Base-by-base conservation (phyloP, 768 basidiomycete species). In the Amanita exitialis region DNA sequence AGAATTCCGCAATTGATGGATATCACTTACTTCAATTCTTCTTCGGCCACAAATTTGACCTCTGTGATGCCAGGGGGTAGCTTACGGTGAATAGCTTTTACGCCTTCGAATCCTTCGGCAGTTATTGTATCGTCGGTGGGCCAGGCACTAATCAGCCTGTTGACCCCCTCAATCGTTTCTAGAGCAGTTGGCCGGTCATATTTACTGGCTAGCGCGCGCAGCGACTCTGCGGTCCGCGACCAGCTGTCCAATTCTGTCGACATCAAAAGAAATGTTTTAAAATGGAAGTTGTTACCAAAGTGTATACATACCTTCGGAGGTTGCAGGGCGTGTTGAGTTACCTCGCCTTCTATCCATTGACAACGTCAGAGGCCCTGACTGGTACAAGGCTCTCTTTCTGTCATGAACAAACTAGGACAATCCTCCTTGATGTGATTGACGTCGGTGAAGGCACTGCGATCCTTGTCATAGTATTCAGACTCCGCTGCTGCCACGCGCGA, bases 221-320 rank as follows among this genome's bases (percentile, higher is more conserved):
- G 65, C 30, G 83, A 78, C 49, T 72, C 68, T 27, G 78, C 72
- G 30, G 83, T 82, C 64, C 80, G 83, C 44, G 79, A 73, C 88
- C 88, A 91, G 59, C 73, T 83, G 50, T 86, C 80, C 55, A 86
- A 68, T 70, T 90, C 88, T 91, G 66, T 41, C n/a, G 32, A 28
- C 44, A 47, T 53, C 44, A 53, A 28, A 43, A 21, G 37, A 44
- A 46, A 39, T 47, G 46, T 37, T 37, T 49, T 32, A 41, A 49
- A 63, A 51, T 32, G 52, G 32, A 39, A 51, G 25, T 34, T 42
- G 35, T 35, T 44, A 51, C 39, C 13, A 15, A 41, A 4, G 23
- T 2, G 28, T 20, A 32, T 58, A 52, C 70, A 53, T 63, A 83
- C 88, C 88, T 83, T 90, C 88, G 6, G 80, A 79, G 25, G 84